Evolutionary conservation across 352 stramenopile genomes (phyloP), one percentile per base, ranked within the genome.

Genomic region (Peronospora farinosa): DNA sequence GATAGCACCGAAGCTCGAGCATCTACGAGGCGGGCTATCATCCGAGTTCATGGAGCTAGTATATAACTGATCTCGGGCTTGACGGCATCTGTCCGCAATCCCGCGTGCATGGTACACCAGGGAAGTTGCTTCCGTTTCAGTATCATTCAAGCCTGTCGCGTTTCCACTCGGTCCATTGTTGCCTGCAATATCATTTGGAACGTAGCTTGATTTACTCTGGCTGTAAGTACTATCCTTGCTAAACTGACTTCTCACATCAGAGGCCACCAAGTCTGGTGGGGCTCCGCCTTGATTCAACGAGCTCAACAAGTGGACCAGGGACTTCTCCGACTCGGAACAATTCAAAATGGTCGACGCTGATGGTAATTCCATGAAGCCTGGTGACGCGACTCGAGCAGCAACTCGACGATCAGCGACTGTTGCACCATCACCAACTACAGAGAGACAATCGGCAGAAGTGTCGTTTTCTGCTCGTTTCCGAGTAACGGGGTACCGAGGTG

Each of bases 271-370:
- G 17, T 5, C 58, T 13, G 35, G 38, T 2, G 64, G 58, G 12
- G 57, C 51, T 11, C 27, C 42, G 40, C 73, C 58, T 52, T 84
- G 72, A 38, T 85, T 80, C 40, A 89, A 42, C 35, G 75, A 76
- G 36, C 63, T 85, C 27, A 89, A 48, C 21, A 86, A 47, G 13
- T 68, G 50, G 15, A 87, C 78, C 13, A 89, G 44, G 30, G 78
- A 87, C 19, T 86, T 81, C 40, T 86, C 73, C 35, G 78, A 88
- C 44, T 85, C 73, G 3, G 57, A 62, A 39, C 74, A 88, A 57
- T 86, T 84, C 43, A 88, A 37, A 28, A 85, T 70, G 35, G 74
- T 71, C 0, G 63, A 57, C 1, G 74, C 74, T 10, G 77, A 77
- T 6, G 77, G 74, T 0, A 74, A 88, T 8, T 77, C 48, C n/a